Evolutionary conservation across 352 stramenopile genomes (phyloP), one percentile per base, ranked within the genome.

Genomic region (Phytopythium cucurbitacearum): DNA sequence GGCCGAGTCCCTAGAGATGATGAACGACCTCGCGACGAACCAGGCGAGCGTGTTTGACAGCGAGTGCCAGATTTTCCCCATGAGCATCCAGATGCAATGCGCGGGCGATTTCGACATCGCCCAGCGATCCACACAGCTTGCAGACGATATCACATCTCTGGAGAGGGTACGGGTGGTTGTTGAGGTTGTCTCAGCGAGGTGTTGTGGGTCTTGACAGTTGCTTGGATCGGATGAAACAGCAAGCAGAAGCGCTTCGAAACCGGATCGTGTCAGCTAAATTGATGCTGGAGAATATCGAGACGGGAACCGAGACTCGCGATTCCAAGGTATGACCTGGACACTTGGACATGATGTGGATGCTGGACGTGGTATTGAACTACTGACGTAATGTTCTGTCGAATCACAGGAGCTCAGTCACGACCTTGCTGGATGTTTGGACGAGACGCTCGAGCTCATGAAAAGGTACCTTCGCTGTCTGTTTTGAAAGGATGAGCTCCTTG

Each of bases 21-120:
- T 71, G 36, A 47, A 70, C 3, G 62, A 71, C 36, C 52, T 74
- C 21, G 56, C 59, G 15, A 44, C 45, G 3, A 51, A 71, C 45
- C 46, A 72, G 51, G 65, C 65, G n/a, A 59, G 47, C 8, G 32
- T 74, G 21, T 66, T 72, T 40, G 59, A 72, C 39, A 56, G 57
- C 48, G 53, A 55, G 7, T 73, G 68, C 35, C 64, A 77, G 55
- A 68, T 72, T 48, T 69, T 77, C 36, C 68, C 68, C 5, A 37
- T 70, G 53, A 73, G 68, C 48, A 64, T 73, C 16, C 64, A 67
- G 48, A 54, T 73, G 60, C 47, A 43, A 15, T 16, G 34, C 3
- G 36, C n/a, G 5, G 47, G 36, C 15, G 38, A 15, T 4, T 15
- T 42, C 2, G 47, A 52, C 47, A 10, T 43, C 3, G 15, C 7